A percentile compares a stretch with the other conserved stretches of the same genome.
These are phyloP conservation scores for Suillus lakei DNA, from an alignment of 768 basidiomycete species.

Conservation along the genomic window DNA sequence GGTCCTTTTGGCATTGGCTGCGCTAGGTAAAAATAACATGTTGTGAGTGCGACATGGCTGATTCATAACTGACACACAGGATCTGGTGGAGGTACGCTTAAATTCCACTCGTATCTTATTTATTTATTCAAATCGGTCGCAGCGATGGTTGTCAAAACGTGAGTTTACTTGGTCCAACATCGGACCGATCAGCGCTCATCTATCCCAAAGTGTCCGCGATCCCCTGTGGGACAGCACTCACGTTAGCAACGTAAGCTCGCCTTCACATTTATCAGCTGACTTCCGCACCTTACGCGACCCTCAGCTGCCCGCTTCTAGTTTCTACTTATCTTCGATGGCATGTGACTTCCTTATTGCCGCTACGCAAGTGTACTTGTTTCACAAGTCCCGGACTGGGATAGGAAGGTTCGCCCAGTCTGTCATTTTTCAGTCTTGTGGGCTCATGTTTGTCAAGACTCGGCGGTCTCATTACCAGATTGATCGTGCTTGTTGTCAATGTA, in stretches of 20 bases:
- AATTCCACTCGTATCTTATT: background rate
- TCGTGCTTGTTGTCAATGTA: constrained; percentile 39
- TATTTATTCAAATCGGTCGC: constrained; percentile 10
- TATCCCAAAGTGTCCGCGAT: constrained; percentile 24
- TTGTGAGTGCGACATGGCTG: background rate
- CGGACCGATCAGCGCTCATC: background rate
- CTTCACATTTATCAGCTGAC: background rate
- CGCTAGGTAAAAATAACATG: constrained; percentile 24
- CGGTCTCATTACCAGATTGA: constrained; percentile 37
- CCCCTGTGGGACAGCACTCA: constrained; percentile 38
- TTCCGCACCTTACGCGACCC: background rate
- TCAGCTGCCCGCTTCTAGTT: constrained; percentile 36
- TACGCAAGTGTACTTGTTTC: constrained; percentile 39
- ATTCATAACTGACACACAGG: constrained; percentile 18
- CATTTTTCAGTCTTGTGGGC: background rate
- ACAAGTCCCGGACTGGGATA: constrained; percentile 33
- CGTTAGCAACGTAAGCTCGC: constrained; percentile 34
- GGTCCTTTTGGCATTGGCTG: constrained; percentile 34
- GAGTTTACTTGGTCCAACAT: background rate
- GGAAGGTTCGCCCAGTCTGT: constrained; percentile 25
- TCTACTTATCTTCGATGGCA: constrained; percentile 37
- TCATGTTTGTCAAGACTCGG: constrained; percentile 28
- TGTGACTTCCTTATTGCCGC: constrained; percentile 40
- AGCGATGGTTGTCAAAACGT: constrained; percentile 41
- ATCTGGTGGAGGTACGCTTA: constrained; percentile 32